Conservation (phyloP, 208 protist genomes). For the Wallacemonas sp. region DNA sequence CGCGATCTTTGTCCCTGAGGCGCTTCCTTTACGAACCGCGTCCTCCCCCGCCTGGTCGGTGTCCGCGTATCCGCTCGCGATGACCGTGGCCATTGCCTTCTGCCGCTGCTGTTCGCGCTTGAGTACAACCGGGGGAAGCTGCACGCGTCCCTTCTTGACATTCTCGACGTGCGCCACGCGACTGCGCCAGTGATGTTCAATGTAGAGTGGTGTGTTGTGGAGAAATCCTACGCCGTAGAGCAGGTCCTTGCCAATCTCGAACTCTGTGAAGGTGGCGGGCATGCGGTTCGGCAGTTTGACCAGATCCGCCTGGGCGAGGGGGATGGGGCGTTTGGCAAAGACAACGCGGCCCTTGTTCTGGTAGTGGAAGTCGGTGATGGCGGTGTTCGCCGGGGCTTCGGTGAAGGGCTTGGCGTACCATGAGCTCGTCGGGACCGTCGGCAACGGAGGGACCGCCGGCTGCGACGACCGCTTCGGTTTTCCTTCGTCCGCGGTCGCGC, state of each 20-base stretch:
- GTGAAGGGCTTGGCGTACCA: slow-evolving; percentile 64
- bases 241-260: slow-evolving; percentile 56
- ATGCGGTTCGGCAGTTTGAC: slow-evolving; percentile 30
- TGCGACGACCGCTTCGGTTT: not conserved
- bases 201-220: slow-evolving; percentile 60
- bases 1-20: not conserved
- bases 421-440: slow-evolving; percentile 40
- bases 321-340: slow-evolving; percentile 51
- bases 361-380: slow-evolving; percentile 51
- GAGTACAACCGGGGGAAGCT: slow-evolving; percentile 19
- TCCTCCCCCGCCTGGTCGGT: not conserved
- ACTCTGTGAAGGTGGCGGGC: slow-evolving; percentile 22
- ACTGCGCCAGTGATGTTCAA: slow-evolving; percentile 69
- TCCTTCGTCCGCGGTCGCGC: not conserved
- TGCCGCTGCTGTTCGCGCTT: slow-evolving; percentile 13
- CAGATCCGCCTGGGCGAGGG: slow-evolving; percentile 34
- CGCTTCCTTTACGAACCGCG: not conserved
- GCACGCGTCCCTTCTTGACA: slow-evolving; percentile 18
- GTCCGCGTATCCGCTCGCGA: not conserved
- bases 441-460: slow-evolving; percentile 7
- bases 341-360: slow-evolving; percentile 49
- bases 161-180: slow-evolving; percentile 50
- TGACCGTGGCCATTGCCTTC: not conserved
- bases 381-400: slow-evolving; percentile 22
- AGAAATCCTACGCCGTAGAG: slow-evolving; percentile 78